Conservation (phyloP, 2,329 filamentous ascomycete species). For the Fusarium sp. region DNA sequence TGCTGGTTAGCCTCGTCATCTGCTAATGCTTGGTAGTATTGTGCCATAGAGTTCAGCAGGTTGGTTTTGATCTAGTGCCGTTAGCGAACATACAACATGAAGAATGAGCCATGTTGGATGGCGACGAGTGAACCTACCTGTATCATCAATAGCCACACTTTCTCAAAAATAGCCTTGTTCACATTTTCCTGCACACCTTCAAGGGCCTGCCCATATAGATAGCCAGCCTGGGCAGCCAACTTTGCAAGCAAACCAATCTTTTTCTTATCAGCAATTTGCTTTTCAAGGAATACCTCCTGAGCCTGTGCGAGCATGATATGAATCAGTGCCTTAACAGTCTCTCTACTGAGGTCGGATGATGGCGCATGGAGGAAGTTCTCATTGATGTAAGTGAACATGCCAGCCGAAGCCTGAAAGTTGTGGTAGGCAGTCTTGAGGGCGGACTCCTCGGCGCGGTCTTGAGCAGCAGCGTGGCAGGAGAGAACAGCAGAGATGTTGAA, state of each 20-base stretch:
- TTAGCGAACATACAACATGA: constrained; percentile 18
- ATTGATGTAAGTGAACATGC: constrained; percentile 99
- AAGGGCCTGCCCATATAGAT: constrained; percentile 85
- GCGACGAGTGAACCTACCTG: constrained; percentile 62
- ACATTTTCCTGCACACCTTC: constrained; percentile 96
- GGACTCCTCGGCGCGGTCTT: constrained; percentile 90
- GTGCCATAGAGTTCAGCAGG: constrained; percentile 84
- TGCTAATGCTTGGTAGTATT: constrained; percentile 91
- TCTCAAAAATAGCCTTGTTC: constrained; percentile 89
- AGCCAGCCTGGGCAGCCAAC: constrained; percentile 88
- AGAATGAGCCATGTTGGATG: not conserved
- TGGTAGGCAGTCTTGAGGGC: constrained; percentile 97
- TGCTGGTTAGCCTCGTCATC: constrained; percentile 91
- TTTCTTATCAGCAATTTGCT: constrained; percentile 91
- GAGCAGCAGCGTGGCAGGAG: constrained; percentile 92
- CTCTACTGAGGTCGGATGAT: constrained; percentile 92
- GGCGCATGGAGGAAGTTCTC: constrained; percentile 98
- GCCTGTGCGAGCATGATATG: constrained; percentile 93
- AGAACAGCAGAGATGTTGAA: constrained; percentile 99
- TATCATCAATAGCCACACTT: constrained; percentile 86
- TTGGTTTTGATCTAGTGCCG: constrained; percentile 75
- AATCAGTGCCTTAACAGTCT: constrained; percentile 95
- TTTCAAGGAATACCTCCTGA: constrained; percentile 97
- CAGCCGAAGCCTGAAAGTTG: constrained; percentile 96
- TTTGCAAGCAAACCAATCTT: constrained; percentile 93